phyloP scores from a whole-genome alignment of 2,329 filamentous ascomycete genomes.

The Acrodontium crateriforme region DNA sequence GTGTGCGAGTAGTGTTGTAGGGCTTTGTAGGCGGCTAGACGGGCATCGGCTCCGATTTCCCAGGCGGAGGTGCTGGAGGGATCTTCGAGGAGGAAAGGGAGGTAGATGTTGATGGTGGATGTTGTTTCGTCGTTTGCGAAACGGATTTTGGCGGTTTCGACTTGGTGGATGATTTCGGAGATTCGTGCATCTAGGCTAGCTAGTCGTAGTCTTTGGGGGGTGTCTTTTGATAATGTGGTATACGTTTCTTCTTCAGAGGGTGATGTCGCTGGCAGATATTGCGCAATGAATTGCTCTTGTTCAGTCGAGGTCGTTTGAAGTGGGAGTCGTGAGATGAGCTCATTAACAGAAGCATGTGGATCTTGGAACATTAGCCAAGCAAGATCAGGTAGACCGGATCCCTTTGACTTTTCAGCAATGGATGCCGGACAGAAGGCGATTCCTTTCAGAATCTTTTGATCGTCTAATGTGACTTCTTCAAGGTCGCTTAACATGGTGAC shows the following conservation, averaged over 20 bases:
- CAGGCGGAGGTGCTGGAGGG: conserved; percentile 29
- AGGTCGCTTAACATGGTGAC: conserved; percentile 59
- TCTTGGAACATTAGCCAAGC: conserved; percentile 27
- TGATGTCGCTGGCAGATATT: too few species aligned
- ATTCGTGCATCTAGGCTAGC: conserved; percentile 5
- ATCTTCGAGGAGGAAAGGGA: conserved; percentile 47
- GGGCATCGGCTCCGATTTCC: conserved; percentile 24
- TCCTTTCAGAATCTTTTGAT: conserved; percentile 18
- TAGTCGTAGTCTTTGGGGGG: conserved; percentile 1
- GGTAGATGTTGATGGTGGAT: conserved; percentile 39
- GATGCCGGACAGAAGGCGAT: conserved; percentile 27
- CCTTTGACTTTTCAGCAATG: conserved; percentile 33
- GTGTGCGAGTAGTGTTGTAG: conserved; percentile 6
- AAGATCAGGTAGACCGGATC: conserved; percentile 29
- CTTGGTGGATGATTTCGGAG: conserved; percentile 35
- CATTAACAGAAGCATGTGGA: conserved; percentile 16
- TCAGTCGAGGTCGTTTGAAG: conserved; percentile 1
- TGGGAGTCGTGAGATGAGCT: too few species aligned
- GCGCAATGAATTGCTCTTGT: background rate
- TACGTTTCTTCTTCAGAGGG: too few species aligned
- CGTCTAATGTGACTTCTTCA: conserved; percentile 17
- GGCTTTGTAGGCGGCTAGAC: conserved; percentile 26
- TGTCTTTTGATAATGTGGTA: too few species aligned
- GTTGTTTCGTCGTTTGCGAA: conserved; percentile 1
- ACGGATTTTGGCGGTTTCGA: conserved; percentile 10